Evolutionary conservation across 1,139 yeast species (phyloP).

Genomic region (Petasospora rhodanensis): DNA sequence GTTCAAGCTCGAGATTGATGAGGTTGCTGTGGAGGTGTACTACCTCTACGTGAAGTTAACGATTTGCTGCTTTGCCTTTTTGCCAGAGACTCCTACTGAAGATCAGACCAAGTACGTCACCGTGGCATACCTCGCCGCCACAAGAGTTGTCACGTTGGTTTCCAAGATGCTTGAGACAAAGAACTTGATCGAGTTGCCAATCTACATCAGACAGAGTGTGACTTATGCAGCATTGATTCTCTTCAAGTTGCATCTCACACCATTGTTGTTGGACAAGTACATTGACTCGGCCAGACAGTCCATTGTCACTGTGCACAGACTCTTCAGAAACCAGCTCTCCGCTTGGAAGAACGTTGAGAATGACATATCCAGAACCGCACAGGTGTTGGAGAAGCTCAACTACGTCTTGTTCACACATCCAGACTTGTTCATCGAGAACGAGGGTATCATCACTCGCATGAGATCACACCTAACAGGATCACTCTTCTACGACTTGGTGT

Average conservation of each 20-base stretch:
- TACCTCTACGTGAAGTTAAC: slow-evolving; percentile 73
- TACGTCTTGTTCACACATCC: slow-evolving; percentile 87
- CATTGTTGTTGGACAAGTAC: slow-evolving; percentile 68
- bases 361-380: slow-evolving; percentile 88
- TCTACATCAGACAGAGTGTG: slow-evolving; percentile 80
- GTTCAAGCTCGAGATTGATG: slow-evolving; percentile 58
- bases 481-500: slow-evolving; percentile 83
- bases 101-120: slow-evolving; percentile 85
- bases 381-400: slow-evolving; percentile 85
- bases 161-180: slow-evolving; percentile 65
- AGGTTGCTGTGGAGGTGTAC: slow-evolving; percentile 72
- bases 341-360: slow-evolving; percentile 88
- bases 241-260: slow-evolving; percentile 78
- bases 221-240: slow-evolving; percentile 75
- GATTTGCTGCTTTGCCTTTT: slow-evolving; percentile 84
- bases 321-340: slow-evolving; percentile 79
- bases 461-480: slow-evolving; percentile 91
- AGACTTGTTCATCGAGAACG: slow-evolving; percentile 62
- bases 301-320: slow-evolving; percentile 85
- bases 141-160: slow-evolving; percentile 74
- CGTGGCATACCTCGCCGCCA: slow-evolving; percentile 75
- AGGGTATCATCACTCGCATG: slow-evolving; percentile 81
- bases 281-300: slow-evolving; percentile 90
- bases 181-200: slow-evolving; percentile 78
- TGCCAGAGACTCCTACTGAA: slow-evolving; percentile 87